phyloP scores from a whole-genome alignment of 1,284 basidiomycete genomes.

The Polyporus tsugae region DNA sequence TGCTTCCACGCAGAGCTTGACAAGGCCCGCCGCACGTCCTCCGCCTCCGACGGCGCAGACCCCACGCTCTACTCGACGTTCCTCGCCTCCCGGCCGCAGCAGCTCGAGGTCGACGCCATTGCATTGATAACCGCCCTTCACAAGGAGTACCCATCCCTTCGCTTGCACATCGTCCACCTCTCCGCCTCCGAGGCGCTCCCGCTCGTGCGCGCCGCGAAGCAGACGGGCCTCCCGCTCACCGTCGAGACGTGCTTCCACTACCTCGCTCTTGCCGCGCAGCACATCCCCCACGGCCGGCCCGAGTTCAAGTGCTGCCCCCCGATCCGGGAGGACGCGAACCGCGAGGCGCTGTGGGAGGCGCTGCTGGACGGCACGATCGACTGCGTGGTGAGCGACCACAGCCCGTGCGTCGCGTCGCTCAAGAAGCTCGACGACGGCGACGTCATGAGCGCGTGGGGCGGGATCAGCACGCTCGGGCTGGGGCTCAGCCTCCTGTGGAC shows the following conservation, averaged over 20 bases:
- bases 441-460: slow-evolving; percentile 92
- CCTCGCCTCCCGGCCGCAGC: slow-evolving; percentile 81
- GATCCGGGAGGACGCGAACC: slow-evolving; percentile 78
- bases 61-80: slow-evolving; percentile 81
- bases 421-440: slow-evolving; percentile 84
- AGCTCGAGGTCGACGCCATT: slow-evolving; percentile 83
- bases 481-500: slow-evolving; percentile 90
- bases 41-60: slow-evolving; percentile 38
- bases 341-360: slow-evolving; percentile 81
- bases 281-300: slow-evolving; percentile 74
- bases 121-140: slow-evolving; percentile 75
- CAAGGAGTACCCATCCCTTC: slow-evolving; percentile 67
- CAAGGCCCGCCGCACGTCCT: slow-evolving; percentile 22
- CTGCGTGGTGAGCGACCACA: slow-evolving; percentile 93
- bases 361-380: slow-evolving; percentile 84
- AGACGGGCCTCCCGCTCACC: slow-evolving; percentile 72
- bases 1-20: slow-evolving; percentile 94
- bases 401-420: slow-evolving; percentile 84
- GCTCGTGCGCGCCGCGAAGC: slow-evolving; percentile 72
- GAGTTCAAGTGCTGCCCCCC: slow-evolving; percentile 98
- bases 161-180: slow-evolving; percentile 94
- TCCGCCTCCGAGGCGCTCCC: slow-evolving; percentile 86
- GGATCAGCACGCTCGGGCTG: slow-evolving; percentile 88
- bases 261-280: slow-evolving; percentile 71
- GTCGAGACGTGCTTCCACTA: slow-evolving; percentile 98